Evolutionary conservation across 208 protist genomes (phyloP), one percentile per base, ranked within the genome.

Genomic region (Novymonas esmeraldas): DNA sequence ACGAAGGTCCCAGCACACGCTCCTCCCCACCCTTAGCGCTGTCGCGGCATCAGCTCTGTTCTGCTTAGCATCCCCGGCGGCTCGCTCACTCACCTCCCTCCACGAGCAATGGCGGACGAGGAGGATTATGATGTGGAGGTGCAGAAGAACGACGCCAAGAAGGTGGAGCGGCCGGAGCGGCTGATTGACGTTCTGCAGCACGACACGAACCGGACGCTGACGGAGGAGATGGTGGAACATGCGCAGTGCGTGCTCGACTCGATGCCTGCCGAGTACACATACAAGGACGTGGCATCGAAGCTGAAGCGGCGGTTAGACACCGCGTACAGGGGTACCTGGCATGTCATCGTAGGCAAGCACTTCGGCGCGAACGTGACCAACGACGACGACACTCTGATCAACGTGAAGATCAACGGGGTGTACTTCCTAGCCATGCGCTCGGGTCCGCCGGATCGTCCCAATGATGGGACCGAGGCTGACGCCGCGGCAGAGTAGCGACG

Each of bases 361-460:
- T 96, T 96, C 61, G 92, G 87, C 51, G 82, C 76, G 31, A 96
- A 96, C 77, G 83, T 94, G 11, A 95, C 92, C 20, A 87, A 92
- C 49, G 92, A 96, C 50, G 85, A 78, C 33, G 83, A 84, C 33
- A 94, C 85, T 2, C 65, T 96, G 3, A 69, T 94, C 33, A 96
- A 96, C 76, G 74, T 96, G n/a, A 80, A 87, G 59, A 83, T 96
- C 49, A 78, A 96, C 46, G 82, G 73, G 0, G 73, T 89, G 26
- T 79, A 85, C 70, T 83, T 87, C 56, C 57, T 96, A 64, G 77
- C 83, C 22, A 76, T 96, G 59, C 82, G 83, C 20, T 94, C 87
- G 26, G 92, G 92, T 5, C 92, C 92, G 33, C 89, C 92, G 54
- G 82, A 93, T 29, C 84, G 88, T 36, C 82, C 82, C 34, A 46